Base-by-base conservation (phyloP, 2,329 filamentous ascomycete genomes). In the Penicillium griseofulvum region DNA sequence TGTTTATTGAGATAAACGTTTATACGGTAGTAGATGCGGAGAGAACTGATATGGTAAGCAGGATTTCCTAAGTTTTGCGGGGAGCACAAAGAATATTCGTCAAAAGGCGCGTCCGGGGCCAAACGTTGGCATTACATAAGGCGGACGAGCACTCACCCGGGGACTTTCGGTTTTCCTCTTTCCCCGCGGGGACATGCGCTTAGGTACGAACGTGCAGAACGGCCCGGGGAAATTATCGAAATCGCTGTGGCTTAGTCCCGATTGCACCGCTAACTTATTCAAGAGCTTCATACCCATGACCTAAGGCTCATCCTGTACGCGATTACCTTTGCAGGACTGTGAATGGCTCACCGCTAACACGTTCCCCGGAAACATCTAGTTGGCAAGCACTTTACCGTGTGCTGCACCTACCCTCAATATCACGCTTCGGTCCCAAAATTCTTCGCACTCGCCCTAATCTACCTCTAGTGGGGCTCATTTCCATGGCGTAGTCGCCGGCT, bases 281-380 rank as follows among this genome's bases (percentile, higher is more conserved):
- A 29, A 29, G 14, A 29, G 5, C 36, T 41, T 41, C 12, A 24
- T 34, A 28, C 38, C 6, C 10, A 16, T n/a, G 17, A 1, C 33
- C 14, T 22, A 37, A 33, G 26, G 24, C 24, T 12, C 31, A 19
- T 19, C n/a, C 29, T 17, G 14, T 19, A 39, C 39, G 39, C 22
- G 54, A 62, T 62, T 55, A 58, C 48, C 49, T 58, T 60, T 60
- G 57, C 59, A 43, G 46, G 38, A 38, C 47, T 28, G 44, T 52
- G 52, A 59, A 54, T 59, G 49, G 60, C 55, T 62, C 58, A 61
- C 61, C 57, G 58, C 54, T 58, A 45, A 56, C 47, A 33, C 53
- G 45, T 54, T 61, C 60, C 56, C 55, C 61, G 52, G 57, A 60
- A 55, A 33, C 51, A 52, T 52, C 42, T 26, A 48, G 29, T 47